Conservation (phyloP, 2,329 filamentous ascomycete genomes). For the Fusarium nygamai region DNA sequence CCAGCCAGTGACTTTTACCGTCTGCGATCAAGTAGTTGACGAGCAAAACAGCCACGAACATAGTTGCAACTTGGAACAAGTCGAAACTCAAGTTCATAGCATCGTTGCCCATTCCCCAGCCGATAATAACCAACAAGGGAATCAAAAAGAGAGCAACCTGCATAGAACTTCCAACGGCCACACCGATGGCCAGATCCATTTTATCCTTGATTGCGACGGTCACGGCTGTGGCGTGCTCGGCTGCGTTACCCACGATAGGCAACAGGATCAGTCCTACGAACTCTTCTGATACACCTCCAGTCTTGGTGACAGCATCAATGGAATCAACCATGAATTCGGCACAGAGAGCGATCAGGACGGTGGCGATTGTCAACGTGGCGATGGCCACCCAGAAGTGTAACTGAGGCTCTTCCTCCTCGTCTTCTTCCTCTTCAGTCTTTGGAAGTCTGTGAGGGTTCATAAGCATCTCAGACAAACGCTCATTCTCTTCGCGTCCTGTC, state of each 20-base stretch:
- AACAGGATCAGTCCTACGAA: slow-evolving; percentile 84
- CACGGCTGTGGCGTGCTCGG: slow-evolving; percentile 83
- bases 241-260: slow-evolving; percentile 85
- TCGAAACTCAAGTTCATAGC: slow-evolving; percentile 88
- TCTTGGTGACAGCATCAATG: slow-evolving; percentile 73
- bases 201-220: slow-evolving; percentile 85
- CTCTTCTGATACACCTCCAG: slow-evolving; percentile 71
- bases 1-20: slow-evolving; percentile 84
- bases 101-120: slow-evolving; percentile 77
- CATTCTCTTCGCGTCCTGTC: slow-evolving; percentile 50
- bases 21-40: slow-evolving; percentile 89
- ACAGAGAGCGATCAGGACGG: slow-evolving; percentile 82
- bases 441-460: slow-evolving; percentile 50
- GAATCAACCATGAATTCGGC: slow-evolving; percentile 82
- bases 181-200: slow-evolving; percentile 84
- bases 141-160: slow-evolving; percentile 84
- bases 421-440: slow-evolving; percentile 66
- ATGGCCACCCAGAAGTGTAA: slow-evolving; percentile 78
- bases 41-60: slow-evolving; percentile 85
- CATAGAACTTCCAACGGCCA: slow-evolving; percentile 82
- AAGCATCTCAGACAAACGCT: slow-evolving; percentile 57
- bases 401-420: slow-evolving; percentile 75
- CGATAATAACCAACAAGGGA: slow-evolving; percentile 78
- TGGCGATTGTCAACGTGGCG: slow-evolving; percentile 75
- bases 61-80: slow-evolving; percentile 85